Percentiles rank a stretch among this genome's conserved stretches.
phyloP scores from a whole-genome alignment of 441 rosid genomes.

The Melastoma candidum region DNA sequence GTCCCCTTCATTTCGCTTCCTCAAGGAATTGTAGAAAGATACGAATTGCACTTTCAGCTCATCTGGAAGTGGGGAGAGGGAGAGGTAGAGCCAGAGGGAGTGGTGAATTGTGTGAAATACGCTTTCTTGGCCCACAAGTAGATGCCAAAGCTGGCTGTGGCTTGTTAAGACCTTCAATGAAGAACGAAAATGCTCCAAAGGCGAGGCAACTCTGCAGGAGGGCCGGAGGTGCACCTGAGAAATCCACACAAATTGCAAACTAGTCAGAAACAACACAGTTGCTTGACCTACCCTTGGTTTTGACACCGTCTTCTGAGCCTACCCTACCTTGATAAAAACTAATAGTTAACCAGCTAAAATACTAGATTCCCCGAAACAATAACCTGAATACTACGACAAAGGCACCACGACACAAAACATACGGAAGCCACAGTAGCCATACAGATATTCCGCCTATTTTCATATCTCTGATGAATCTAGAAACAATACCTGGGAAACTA shows the following conservation, averaged over 20 bases:
- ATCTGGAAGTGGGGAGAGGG: constrained; percentile 45
- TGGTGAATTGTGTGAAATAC: constrained; percentile 11
- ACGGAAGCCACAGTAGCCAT: not conserved
- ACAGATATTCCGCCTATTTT: not conserved
- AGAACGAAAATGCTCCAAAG: constrained; percentile 76
- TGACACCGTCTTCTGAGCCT: too few relatives aligned
- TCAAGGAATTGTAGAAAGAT: constrained; percentile 53
- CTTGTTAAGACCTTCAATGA: constrained; percentile 72
- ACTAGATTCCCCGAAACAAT: too few relatives aligned
- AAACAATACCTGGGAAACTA: constrained; percentile 67
- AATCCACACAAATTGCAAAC: not conserved
- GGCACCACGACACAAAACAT: not conserved
- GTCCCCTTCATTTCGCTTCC: constrained; percentile 26
- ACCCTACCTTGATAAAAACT: too few relatives aligned
- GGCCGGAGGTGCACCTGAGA: constrained; percentile 73
- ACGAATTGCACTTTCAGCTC: constrained; percentile 66
- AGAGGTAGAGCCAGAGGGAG: constrained; percentile 45
- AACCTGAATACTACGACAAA: too few relatives aligned
- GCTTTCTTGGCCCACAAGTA: constrained; percentile 26
- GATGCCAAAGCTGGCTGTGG: constrained; percentile 79
- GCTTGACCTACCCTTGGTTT: too few relatives aligned
- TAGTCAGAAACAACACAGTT: not conserved
- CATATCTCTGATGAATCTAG: not conserved
- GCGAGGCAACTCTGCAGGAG: constrained; percentile 75
- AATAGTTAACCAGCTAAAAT: too few relatives aligned